A percentile compares a stretch with the other conserved stretches of the same genome.
These are phyloP conservation scores for Moringa oleifera DNA, from an alignment of 345 rosid species.

Conservation along the genomic window DNA sequence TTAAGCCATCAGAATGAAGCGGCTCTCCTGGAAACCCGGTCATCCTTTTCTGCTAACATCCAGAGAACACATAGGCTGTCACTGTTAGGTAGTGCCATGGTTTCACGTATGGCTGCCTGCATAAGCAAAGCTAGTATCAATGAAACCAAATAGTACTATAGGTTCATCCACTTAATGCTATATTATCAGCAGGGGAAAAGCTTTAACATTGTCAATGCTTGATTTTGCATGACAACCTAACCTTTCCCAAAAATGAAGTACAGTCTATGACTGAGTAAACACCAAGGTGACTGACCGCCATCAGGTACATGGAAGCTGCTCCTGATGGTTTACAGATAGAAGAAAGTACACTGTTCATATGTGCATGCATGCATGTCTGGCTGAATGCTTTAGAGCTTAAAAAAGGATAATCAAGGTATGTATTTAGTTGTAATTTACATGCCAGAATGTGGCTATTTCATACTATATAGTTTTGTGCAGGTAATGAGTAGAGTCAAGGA, in stretches of 20 bases:
- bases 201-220: too few relatives aligned
- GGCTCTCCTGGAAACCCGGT: constrained; percentile 65
- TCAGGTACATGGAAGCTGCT: too few relatives aligned
- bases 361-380: too few relatives aligned
- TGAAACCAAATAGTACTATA: constrained; percentile 1
- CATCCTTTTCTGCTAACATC: constrained; percentile 88
- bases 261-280: neutral
- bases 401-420: too few relatives aligned
- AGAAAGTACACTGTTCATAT: too few relatives aligned
- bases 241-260: neutral
- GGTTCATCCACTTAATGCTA: neutral
- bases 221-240: neutral
- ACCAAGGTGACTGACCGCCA: too few relatives aligned
- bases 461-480: too few relatives aligned
- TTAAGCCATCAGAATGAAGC: constrained; percentile 88
- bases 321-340: too few relatives aligned
- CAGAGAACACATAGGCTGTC: constrained; percentile 69
- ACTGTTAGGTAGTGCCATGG: constrained; percentile 89
- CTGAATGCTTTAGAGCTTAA: too few relatives aligned
- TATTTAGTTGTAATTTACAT: too few relatives aligned
- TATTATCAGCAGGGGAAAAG: neutral
- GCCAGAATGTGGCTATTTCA: too few relatives aligned
- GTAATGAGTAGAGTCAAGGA: neutral
- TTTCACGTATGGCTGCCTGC: constrained; percentile 65
- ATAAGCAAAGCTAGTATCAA: constrained; percentile 18